Base-by-base conservation (phyloP, 352 stramenopile genomes). In the Phytophthora rubi region DNA sequence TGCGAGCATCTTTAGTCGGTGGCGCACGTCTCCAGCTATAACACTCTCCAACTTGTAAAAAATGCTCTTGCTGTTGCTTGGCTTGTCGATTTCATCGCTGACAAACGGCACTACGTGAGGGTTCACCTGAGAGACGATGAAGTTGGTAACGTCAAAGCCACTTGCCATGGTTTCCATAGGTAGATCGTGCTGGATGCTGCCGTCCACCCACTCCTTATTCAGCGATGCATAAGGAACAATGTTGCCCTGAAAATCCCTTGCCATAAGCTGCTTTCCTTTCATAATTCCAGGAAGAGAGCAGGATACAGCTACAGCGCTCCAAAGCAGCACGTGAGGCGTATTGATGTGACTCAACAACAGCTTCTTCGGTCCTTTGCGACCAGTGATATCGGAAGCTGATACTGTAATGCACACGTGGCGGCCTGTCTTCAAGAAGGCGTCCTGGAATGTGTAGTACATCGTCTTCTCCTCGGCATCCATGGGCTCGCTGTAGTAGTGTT, bases 381-480 rank as follows among this genome's bases (percentile, higher is more conserved):
- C 95, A 73, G 83, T 98, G 84, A 86, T 83, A 45, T 95, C 87
- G 28, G 85, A 97, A 9, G 93, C 93, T 0, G 93, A 97, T 2
- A 98, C 94, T 0, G 94, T 98, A 73, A 98, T 98, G 67, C 93
- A 98, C 52, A 98, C 89, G 75, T 98, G 89, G 30, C 97, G 96
- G 4, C 91, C 83, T 0, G 95, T 98, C 60, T 92, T 88, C 53
- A 97, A 79, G 77, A 94, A 98, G 6, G 95, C 95, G 74, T 98
- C 95, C 74, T 97, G 91, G 79, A 98, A 98, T 0, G 95, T 98
- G 53, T 91, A 92, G 80, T 88, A 66, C 75, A 90, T 80, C 0
- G 67, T 79, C 51, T 88, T 87, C 13, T 84, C 59, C 5, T 66
- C 45, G 0, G 68, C 37, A 61, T 87, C 33, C 68, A 90, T 78